These are phyloP conservation scores for Tolypocladium album DNA, from an alignment of 2,329 filamentous ascomycete species.

Conservation along the genomic window DNA sequence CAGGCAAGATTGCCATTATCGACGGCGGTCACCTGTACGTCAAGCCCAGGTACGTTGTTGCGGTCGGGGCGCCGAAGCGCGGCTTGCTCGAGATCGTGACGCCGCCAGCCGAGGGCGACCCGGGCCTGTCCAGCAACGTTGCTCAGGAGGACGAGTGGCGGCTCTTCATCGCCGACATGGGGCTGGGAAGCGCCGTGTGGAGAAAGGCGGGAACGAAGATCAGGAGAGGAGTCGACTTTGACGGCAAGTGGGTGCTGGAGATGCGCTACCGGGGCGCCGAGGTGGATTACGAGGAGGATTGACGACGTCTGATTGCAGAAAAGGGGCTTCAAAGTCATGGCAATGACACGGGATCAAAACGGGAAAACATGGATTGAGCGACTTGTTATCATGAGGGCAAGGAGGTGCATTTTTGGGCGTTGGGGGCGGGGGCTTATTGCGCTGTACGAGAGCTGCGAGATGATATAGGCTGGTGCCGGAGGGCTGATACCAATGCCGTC, in stretches of 20 bases:
- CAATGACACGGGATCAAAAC: neutral
- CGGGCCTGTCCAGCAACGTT: conserved; percentile 15
- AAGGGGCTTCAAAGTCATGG: neutral
- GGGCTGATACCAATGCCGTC: neutral
- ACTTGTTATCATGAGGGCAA: neutral
- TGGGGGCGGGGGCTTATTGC: neutral
- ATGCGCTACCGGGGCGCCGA: conserved; percentile 40
- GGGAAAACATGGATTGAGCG: neutral
- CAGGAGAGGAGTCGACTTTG: conserved; percentile 80
- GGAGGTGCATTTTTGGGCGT: neutral
- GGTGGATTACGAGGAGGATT: conserved; percentile 12
- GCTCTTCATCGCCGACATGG: conserved; percentile 77
- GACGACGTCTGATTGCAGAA: conserved; percentile 3
- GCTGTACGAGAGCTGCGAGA: neutral
- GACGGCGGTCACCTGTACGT: conserved; percentile 75
- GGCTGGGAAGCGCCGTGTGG: conserved; percentile 73
- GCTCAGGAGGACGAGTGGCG: conserved; percentile 56
- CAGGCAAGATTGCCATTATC: conserved; percentile 52
- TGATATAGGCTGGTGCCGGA: neutral
- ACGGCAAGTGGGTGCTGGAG: conserved; percentile 72
- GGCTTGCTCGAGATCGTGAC: conserved; percentile 72
- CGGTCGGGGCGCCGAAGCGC: conserved; percentile 76
- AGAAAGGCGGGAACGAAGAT: conserved; percentile 73
- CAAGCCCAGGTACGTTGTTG: conserved; percentile 71
- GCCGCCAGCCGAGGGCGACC: conserved; percentile 30